Conservation (phyloP, 768 basidiomycete species). For the Russula vinacea region DNA sequence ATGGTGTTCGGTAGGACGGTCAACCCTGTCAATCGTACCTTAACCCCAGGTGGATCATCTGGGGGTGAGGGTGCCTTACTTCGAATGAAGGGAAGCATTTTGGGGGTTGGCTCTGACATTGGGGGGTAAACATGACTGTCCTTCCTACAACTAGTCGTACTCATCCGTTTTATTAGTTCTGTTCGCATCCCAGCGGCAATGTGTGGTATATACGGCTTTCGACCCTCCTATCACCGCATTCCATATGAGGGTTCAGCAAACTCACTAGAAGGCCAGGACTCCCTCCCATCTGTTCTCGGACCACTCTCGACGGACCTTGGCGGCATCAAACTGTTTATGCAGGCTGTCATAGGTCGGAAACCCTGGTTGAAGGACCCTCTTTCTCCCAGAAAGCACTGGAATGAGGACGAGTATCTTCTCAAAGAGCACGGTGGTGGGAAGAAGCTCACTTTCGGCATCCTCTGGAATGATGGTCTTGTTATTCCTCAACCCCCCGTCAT, state of each 20-base stretch:
- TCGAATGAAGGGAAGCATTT: constrained; percentile 47
- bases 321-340: constrained; percentile 64
- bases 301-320: constrained; percentile 58
- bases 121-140: constrained; percentile 52
- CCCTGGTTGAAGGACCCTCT: constrained; percentile 70
- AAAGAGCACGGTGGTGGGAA: constrained; percentile 54
- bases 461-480: constrained; percentile 49
- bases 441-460: constrained; percentile 34
- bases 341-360: constrained; percentile 54
- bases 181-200: constrained; percentile 67
- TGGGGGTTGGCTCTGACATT: constrained; percentile 78
- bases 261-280: constrained; percentile 68
- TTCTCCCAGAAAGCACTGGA: constrained; percentile 57
- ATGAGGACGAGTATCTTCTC: constrained; percentile 56
- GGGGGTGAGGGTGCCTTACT: constrained; percentile 84
- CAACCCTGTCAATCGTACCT: constrained; percentile 69
- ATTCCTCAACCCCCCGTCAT: constrained; percentile 50
- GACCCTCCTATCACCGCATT: constrained; percentile 64
- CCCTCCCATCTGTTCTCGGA: constrained; percentile 68
- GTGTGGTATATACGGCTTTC: constrained; percentile 67
- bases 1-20: constrained; percentile 72
- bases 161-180: constrained; percentile 45
- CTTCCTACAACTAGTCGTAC: neutral
- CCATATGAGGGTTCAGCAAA: constrained; percentile 69
- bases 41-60: constrained; percentile 77